Evolutionary conservation across 805 yeast genomes (phyloP).

Genomic region (Candida sakaeoensis): DNA sequence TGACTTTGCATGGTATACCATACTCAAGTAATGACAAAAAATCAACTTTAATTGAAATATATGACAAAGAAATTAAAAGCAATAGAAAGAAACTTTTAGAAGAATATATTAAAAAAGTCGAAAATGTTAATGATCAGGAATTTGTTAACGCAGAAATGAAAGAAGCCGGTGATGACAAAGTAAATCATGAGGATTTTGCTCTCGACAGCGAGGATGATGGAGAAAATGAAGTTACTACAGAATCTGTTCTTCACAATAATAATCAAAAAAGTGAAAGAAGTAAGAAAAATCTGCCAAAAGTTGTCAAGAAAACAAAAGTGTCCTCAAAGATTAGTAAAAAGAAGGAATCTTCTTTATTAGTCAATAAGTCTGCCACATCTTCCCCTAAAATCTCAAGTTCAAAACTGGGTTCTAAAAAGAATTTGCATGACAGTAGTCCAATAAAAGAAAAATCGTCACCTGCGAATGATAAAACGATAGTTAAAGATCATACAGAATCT

Average conservation of each 20-base stretch:
- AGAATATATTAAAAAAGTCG: constrained; percentile 15
- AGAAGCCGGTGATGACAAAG: neutral
- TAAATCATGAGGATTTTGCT: neutral
- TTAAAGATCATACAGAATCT: constrained; percentile 5
- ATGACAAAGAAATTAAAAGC: constrained; percentile 51
- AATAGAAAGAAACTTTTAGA: constrained; percentile 40
- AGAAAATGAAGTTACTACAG: constrained; percentile 1
- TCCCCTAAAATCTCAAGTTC: neutral
- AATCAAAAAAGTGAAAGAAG: neutral
- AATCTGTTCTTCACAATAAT: neutral
- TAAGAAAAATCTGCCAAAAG: neutral
- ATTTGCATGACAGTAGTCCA: neutral
- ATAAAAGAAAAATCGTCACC: neutral
- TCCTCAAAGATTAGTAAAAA: neutral
- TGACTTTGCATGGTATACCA: constrained; percentile 58
- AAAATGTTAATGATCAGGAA: constrained; percentile 19
- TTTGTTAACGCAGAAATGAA: constrained; percentile 13
- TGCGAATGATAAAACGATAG: neutral
- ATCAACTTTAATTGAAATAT: constrained; percentile 57
- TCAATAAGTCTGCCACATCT: neutral
- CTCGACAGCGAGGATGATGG: constrained; percentile 6
- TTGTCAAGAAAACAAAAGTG: constrained; percentile 3
- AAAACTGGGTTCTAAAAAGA: neutral
- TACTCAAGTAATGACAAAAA: constrained; percentile 68
- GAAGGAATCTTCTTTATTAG: neutral